phyloP scores from a whole-genome alignment of 2,329 filamentous ascomycete genomes.

The Coleophoma crateriformis region DNA sequence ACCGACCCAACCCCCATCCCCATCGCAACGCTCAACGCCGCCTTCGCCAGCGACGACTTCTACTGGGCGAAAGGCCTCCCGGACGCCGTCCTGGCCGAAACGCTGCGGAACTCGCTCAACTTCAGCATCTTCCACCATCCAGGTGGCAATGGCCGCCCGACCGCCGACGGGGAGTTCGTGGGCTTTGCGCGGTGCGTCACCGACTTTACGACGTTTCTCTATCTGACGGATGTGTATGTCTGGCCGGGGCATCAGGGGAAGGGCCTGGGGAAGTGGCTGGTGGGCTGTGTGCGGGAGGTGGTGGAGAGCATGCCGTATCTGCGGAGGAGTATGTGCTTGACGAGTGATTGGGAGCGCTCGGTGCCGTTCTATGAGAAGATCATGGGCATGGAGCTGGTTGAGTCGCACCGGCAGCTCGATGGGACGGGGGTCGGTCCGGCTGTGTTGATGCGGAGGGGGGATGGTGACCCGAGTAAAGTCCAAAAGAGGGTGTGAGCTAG shows the following conservation, averaged over 20 bases:
- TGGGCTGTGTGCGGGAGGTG: constrained; percentile 52
- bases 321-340: constrained; percentile 54
- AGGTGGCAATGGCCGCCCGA: constrained; percentile 17
- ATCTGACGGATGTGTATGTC: constrained; percentile 64
- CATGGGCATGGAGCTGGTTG: constrained; percentile 15
- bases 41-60: constrained; percentile 48
- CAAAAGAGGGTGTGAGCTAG: too few relatives aligned
- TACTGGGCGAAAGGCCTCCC: constrained; percentile 55
- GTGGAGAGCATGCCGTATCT: constrained; percentile 51
- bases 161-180: constrained; percentile 24
- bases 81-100: constrained; percentile 38
- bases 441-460: neutral
- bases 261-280: constrained; percentile 61
- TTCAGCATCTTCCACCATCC: constrained; percentile 44
- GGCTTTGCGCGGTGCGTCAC: constrained; percentile 59
- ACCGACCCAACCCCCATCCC: constrained; percentile 52
- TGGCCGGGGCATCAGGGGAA: constrained; percentile 49
- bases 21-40: constrained; percentile 44
- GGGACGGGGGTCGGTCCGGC: neutral
- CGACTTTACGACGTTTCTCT: constrained; percentile 63
- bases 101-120: constrained; percentile 52
- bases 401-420: neutral
- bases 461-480: neutral
- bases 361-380: constrained; percentile 19
- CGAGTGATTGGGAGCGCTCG: constrained; percentile 19